Evolutionary conservation across 345 rosid species (phyloP), one percentile per base, ranked within the genome.

Genomic region (Moringa oleifera): DNA sequence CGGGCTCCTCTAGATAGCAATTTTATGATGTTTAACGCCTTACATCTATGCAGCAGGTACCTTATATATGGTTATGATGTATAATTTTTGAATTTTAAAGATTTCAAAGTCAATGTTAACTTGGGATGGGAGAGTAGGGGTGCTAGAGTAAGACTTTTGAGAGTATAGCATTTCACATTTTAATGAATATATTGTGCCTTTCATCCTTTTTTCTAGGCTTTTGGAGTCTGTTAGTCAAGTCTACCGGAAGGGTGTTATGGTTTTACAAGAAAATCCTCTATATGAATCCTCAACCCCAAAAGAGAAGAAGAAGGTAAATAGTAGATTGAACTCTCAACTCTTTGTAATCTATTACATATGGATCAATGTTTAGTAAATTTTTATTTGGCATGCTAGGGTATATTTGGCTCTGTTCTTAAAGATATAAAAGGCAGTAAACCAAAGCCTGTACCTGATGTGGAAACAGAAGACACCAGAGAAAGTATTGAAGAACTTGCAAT

Each of bases 401-500:
- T 93, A 65, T 93, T 93, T 73, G 81, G 94, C 68, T 93, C 95
- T n/a, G 85, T 92, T 21, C 79, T 88, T 71, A 84, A 74, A 73
- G 85, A 81, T 53, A 68, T 78, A 8, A 77, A 69, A 67, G 77
- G 89, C 63, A 71, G 73, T 41, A 90, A 85, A 77, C 28, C 79
- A 0, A 88, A 90, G 78, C 87, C 71, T 8, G 66, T 52, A 33
- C 65, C 61, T 23, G 90, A 83, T 33, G 21, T 62, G 52, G 90
- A 90, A 72, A 75, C 83, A 58, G 97, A 86, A 67, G 87, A 82
- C 71, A 64, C 80, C 10, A 81, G 49, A 58, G 97, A 86, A 72
- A 86, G 84, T 23, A 71, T 83, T n/a, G 87, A 83, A 66, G 88
- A 82, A 57, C 85, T 93, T 23, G 61, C 81, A 0, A 55, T 23